A percentile compares a stretch with the other conserved stretches of the same genome.
Evolutionary conservation across 2,329 filamentous ascomycete genomes (phyloP).

Genomic region (Colletotrichum cereale): DNA sequence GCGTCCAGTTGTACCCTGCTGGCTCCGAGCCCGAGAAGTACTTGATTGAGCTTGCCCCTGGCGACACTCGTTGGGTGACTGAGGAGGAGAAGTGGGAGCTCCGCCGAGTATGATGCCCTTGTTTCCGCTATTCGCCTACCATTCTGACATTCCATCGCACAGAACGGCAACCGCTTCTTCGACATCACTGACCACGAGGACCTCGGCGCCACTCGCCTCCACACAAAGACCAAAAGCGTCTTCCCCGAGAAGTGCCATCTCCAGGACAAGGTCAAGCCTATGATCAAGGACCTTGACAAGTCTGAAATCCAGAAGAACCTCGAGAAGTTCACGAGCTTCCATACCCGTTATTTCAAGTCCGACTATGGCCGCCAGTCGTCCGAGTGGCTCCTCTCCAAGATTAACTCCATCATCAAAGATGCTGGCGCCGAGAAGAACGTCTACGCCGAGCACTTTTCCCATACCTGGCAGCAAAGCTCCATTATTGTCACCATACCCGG

Average conservation of each 20-base stretch:
- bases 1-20: constrained; percentile 62
- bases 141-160: constrained; percentile 15
- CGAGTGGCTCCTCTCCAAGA: constrained; percentile 84
- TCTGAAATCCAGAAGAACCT: constrained; percentile 82
- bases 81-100: constrained; percentile 97
- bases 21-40: constrained; percentile 65
- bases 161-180: constrained; percentile 92
- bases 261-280: constrained; percentile 73
- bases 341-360: constrained; percentile 86
- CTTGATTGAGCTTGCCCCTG: constrained; percentile 87
- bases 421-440: constrained; percentile 78
- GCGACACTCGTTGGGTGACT: constrained; percentile 86
- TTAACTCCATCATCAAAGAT: constrained; percentile 77
- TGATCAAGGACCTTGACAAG: constrained; percentile 79
- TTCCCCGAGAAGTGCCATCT: constrained; percentile 77
- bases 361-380: constrained; percentile 86
- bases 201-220: constrained; percentile 64
- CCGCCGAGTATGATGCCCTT: constrained; percentile 71
- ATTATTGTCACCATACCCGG: constrained; percentile 94
- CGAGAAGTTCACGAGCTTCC: constrained; percentile 81
- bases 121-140: background rate
- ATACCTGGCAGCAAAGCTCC: constrained; percentile 90
- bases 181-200: constrained; percentile 86
- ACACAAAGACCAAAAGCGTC: constrained; percentile 57
- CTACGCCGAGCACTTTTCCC: constrained; percentile 78